A percentile compares a stretch with the other conserved stretches of the same genome.
phyloP scores from a whole-genome alignment of 148 eudicot species.

The Polygonum maritimum region DNA sequence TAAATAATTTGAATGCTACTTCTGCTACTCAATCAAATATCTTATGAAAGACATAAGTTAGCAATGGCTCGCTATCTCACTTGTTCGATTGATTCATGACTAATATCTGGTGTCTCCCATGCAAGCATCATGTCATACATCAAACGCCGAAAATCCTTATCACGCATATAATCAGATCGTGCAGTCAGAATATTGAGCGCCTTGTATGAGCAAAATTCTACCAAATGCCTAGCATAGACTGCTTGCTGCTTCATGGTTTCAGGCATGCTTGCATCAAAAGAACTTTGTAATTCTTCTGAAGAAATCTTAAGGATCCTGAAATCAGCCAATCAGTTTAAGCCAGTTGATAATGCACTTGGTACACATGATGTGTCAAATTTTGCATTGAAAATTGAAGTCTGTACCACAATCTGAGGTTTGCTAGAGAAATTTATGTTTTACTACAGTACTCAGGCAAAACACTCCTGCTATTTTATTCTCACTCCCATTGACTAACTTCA shows the following conservation, averaged over 20 bases:
- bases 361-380: not conserved
- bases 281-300: slow-evolving; percentile 39
- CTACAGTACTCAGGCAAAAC: not conserved
- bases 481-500: not conserved
- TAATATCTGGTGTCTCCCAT: slow-evolving; percentile 59
- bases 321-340: slow-evolving; percentile 3
- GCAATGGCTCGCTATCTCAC: slow-evolving; percentile 30
- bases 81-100: slow-evolving; percentile 21
- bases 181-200: slow-evolving; percentile 30
- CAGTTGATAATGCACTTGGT: not conserved
- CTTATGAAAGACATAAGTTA: slow-evolving; percentile 19
- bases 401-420: not conserved
- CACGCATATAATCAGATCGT: slow-evolving; percentile 43
- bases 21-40: slow-evolving; percentile 8
- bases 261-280: slow-evolving; percentile 42
- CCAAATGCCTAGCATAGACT: slow-evolving; percentile 40
- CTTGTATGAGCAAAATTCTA: slow-evolving; percentile 66
- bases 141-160: slow-evolving; percentile 62
- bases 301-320: slow-evolving; percentile 49
- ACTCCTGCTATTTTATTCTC: not conserved
- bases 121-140: slow-evolving; percentile 86
- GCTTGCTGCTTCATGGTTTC: slow-evolving; percentile 29
- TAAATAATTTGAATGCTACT: not conserved
- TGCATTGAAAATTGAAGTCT: not conserved
- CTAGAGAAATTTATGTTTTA: not conserved